Evolutionary conservation across 768 basidiomycete species (phyloP), one percentile per base, ranked within the genome.

Genomic region (Tricholoma hemisulphureum): DNA sequence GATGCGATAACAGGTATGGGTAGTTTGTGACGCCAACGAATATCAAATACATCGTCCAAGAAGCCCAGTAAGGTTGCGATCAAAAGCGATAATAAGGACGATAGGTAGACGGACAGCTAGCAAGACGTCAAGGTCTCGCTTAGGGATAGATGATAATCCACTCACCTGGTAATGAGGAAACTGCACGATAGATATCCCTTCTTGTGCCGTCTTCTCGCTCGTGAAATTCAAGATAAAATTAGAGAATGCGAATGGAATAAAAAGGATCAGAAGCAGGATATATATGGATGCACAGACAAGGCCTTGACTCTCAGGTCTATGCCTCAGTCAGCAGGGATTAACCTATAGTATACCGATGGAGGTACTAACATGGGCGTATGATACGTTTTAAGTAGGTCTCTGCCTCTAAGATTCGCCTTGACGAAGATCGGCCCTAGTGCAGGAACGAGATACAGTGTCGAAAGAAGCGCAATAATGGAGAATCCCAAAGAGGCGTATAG

Each of bases 21-120:
- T 11, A 99, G 75, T 71, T 99, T 99, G 74, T 98, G 94, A 57
- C 97, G 77, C 97, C 97, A 99, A 16, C 97, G 87, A 63, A 99
- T 98, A 70, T 99, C 97, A 64, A 98, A 99, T 4, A 98, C 83
- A 71, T 99, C 97, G 66, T 99, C 97, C 45, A 98, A 78, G 69
- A 99, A 96, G 29, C 97, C 97, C 7, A 99, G 84, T 59, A 98
- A 80, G 0, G 95, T 95, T 0, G 97, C 95, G 41, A 93, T 92
- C 31, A 98, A 75, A 34, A 99, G 79, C 0, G 92, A 95, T n/a
- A 99, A 81, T 6, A 99, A 68, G 8, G 93, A 93, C 0, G 97
- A 95, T 45, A 99, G 80, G 73, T 97, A 99, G 6, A 95, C 85
- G 1, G 96, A 85, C 58, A 98, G 80, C 91, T 98, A 45, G 1